Percentiles rank a stretch among this genome's conserved stretches.
Conservation (phyloP, 2,329 filamentous ascomycete species). For the Didymella exigua region DNA sequence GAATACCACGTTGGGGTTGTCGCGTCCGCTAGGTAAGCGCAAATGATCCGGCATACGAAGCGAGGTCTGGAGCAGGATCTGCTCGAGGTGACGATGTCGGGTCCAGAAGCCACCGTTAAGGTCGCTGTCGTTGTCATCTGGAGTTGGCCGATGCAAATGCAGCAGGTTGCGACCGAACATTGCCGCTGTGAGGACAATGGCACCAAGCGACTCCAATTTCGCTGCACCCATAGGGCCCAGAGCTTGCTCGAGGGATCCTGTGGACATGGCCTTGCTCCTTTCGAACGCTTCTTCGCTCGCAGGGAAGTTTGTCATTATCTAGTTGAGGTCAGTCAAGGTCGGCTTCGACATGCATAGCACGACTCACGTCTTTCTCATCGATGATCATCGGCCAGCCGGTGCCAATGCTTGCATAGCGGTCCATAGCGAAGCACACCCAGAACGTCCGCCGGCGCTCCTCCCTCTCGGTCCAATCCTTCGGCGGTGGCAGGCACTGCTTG, state of each 20-base stretch:
- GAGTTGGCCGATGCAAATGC: conserved; percentile 85
- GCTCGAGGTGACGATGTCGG: conserved; percentile 86
- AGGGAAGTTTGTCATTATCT: conserved; percentile 84
- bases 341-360: no score
- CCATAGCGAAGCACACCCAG: conserved; percentile 90
- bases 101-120: conserved; percentile 96
- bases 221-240: conserved; percentile 73
- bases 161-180: conserved; percentile 89
- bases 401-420: conserved; percentile 92
- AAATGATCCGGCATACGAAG: conserved; percentile 81
- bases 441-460: conserved; percentile 92
- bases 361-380: conserved; percentile 78
- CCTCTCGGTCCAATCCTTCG: conserved; percentile 90
- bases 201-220: conserved; percentile 77
- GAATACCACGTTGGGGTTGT: conserved; percentile 85
- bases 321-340: conserved; percentile 12
- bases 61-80: conserved; percentile 84
- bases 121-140: conserved; percentile 81
- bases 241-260: conserved; percentile 71
- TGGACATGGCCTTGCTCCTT: conserved; percentile 75
- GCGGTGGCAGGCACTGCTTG: conserved; percentile 85
- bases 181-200: conserved; percentile 82
- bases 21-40: conserved; percentile 76
- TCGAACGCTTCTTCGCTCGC: conserved; percentile 84
- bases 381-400: conserved; percentile 97